Evolutionary conservation across 2,329 filamentous ascomycete species (phyloP), one percentile per base, ranked within the genome.

Genomic region (Zymoseptoria ardabiliae): DNA sequence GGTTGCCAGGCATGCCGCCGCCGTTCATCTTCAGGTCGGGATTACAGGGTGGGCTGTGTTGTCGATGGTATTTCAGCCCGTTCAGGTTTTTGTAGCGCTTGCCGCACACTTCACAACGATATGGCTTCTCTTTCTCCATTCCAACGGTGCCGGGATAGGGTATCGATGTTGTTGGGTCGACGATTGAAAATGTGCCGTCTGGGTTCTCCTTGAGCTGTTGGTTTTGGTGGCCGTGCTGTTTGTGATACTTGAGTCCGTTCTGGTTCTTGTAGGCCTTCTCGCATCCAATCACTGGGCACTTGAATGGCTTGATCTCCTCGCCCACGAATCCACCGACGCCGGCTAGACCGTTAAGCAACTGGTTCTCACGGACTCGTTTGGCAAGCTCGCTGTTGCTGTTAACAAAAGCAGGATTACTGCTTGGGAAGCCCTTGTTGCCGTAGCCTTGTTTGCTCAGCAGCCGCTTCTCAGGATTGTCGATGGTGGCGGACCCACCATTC

Each of bases 71-170:
- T 85, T 99, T 99, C 63, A 99, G 83, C 6, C 94, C 94, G 75
- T 99, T 99, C 62, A 99, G 76, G 72, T 99, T 99, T 85, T 99
- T 99, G 79, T 99, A 99, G 56, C 94, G 89, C 80, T 99, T 99
- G 69, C 93, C 92, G 72, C 94, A 99, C 10, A 91, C 88, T 65
- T 97, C 92, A 75, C 94, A 99, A 71, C 92, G 92, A 74, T 97
- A 97, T 2, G 94, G 94, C 79, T 99, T 99, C 79, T 97, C 93
- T 75, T 97, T 99, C 77, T 99, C 94, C 94, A 99, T 99, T n/a
- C 94, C 94, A 41, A 96, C 80, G 0, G 94, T 97, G 30, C 94
- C 94, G 0, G 94, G 94, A 66, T 97, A 99, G 0, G 94, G 94
- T 1, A 91, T 85, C 25, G 90, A 94, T 0, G 94, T 97, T 71